Evolutionary conservation across 768 basidiomycete genomes (phyloP), one percentile per base, ranked within the genome.

Genomic region (Macrocybe gigantea): DNA sequence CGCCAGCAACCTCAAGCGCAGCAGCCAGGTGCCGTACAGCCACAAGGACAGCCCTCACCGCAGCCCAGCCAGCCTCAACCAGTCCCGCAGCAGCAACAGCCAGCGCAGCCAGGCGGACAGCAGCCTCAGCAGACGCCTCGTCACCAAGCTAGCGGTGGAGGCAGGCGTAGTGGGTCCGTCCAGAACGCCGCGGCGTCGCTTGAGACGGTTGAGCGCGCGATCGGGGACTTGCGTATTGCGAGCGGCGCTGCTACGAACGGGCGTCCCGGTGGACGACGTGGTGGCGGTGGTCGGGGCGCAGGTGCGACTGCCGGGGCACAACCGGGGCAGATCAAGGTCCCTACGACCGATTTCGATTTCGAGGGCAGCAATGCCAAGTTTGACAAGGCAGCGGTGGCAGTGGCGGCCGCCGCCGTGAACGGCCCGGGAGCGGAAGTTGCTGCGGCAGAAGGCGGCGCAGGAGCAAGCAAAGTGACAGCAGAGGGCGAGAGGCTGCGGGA

Each of bases 321-420:
- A 10, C 49, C 3, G 9, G 32, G 37, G 47, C 66, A 65, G 36
- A 77, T 89, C 48, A 82, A 82, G 44, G 85, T 92, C 0, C 90
- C 89, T 0, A 61, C 72, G 1, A 82, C 81, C 0, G 90, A 92
- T 61, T 93, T 92, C 59, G 90, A 93, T 67, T 93, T 93, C 62
- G 69, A 78, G 61, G 74, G 73, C 48, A 78, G 79, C 47, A 93
- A 92, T 55, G 84, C 85, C 3, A 80, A 80, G 45, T 93, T 93
- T 55, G 87, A 91, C 68, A 91, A 92, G 63, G 68, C 78, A 7
- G 77, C 83, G 10, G 49, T 81, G 35, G 68, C 63, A 36, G 69
- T 67, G 33, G 60, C 58, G 12, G 58, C 60, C 13, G 41, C 48
- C 12, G 47, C 53, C 51, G 54, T 47, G 35, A 49, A 56, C 49